Percentiles rank a stretch among this genome's conserved stretches.
These are phyloP conservation scores for Phyllosticta citribraziliensis DNA, from an alignment of 2,329 filamentous ascomycete genomes.

Conservation along the genomic window DNA sequence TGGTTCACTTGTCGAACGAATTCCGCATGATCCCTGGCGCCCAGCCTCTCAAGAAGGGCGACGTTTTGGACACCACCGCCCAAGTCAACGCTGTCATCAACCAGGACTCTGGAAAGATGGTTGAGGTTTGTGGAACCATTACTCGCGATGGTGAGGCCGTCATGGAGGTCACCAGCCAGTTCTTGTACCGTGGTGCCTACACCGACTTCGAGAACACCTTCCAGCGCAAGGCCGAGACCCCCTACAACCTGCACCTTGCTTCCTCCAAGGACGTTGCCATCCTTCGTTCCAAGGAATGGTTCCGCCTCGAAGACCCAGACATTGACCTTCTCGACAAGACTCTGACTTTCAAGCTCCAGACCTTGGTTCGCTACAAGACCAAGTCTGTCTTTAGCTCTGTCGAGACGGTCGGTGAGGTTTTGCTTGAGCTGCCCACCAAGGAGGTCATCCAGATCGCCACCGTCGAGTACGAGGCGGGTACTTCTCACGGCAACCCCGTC, in stretches of 20 bases:
- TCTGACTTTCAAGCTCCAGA: constrained; percentile 90
- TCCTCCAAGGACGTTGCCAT: constrained; percentile 89
- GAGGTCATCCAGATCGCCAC: constrained; percentile 96
- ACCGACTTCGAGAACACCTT: constrained; percentile 96
- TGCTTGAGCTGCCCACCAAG: constrained; percentile 91
- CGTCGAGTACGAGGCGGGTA: constrained; percentile 86
- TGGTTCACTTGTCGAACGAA: constrained; percentile 92
- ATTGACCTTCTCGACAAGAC: constrained; percentile 87
- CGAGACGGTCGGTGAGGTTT: constrained; percentile 82
- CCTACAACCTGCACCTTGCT: constrained; percentile 81
- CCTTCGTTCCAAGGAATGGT: constrained; percentile 95
- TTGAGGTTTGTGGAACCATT: constrained; percentile 98
- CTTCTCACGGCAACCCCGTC: constrained; percentile 91
- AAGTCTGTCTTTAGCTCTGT: constrained; percentile 84
- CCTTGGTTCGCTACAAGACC: constrained; percentile 88
- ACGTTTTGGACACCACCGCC: constrained; percentile 83
- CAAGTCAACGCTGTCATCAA: constrained; percentile 98
- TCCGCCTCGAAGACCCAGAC: constrained; percentile 74
- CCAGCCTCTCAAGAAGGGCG: constrained; percentile 88
- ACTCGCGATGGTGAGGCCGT: constrained; percentile 71
- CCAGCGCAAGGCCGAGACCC: constrained; percentile 92
- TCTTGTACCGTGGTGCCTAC: constrained; percentile 89
- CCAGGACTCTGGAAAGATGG: constrained; percentile 98
- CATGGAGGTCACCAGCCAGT: constrained; percentile 98
- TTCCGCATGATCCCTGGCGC: constrained; percentile 98